These are phyloP conservation scores for Ogataea dorogensis DNA, from an alignment of 805 yeast genomes.

Conservation along the genomic window DNA sequence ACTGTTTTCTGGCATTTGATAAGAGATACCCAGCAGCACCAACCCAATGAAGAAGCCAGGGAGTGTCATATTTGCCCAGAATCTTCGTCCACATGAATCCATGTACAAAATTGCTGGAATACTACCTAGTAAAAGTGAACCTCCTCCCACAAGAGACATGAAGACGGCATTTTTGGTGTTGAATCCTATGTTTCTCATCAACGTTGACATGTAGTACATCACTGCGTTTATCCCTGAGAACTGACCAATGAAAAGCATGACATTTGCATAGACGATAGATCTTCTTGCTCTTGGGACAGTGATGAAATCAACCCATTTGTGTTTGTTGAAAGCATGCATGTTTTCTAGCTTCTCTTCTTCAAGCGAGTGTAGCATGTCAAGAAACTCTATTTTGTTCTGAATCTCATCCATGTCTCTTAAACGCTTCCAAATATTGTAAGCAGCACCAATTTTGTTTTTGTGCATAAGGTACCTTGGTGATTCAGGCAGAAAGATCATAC, in stretches of 20 bases:
- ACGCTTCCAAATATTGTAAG: slow-evolving; percentile 54
- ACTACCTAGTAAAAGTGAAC: slow-evolving; percentile 58
- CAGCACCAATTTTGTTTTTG: slow-evolving; percentile 50
- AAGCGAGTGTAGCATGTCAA: slow-evolving; percentile 55
- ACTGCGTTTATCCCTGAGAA: slow-evolving; percentile 68
- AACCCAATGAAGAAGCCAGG: slow-evolving; percentile 59
- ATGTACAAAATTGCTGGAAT: slow-evolving; percentile 61
- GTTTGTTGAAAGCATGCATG: slow-evolving; percentile 33
- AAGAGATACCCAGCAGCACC: slow-evolving; percentile 58
- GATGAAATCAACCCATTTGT: slow-evolving; percentile 51
- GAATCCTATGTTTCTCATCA: slow-evolving; percentile 58
- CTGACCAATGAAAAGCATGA: slow-evolving; percentile 61
- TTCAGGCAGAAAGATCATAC: slow-evolving; percentile 56
- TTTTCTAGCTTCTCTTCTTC: slow-evolving; percentile 39
- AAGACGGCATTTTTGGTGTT: slow-evolving; percentile 49
- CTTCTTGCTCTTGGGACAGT: slow-evolving; percentile 58
- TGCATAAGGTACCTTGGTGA: slow-evolving; percentile 57
- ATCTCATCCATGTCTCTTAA: slow-evolving; percentile 47
- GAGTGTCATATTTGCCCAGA: slow-evolving; percentile 57
- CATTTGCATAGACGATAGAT: slow-evolving; percentile 54
- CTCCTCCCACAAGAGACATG: slow-evolving; percentile 72
- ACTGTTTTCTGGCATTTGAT: slow-evolving; percentile 41
- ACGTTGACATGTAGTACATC: slow-evolving; percentile 60
- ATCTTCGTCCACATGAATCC: slow-evolving; percentile 57
- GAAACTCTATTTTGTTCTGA: slow-evolving; percentile 49